These are phyloP conservation scores for Ceratocystis colombiana DNA, from an alignment of 2,329 filamentous ascomycete species.

Conservation along the genomic window DNA sequence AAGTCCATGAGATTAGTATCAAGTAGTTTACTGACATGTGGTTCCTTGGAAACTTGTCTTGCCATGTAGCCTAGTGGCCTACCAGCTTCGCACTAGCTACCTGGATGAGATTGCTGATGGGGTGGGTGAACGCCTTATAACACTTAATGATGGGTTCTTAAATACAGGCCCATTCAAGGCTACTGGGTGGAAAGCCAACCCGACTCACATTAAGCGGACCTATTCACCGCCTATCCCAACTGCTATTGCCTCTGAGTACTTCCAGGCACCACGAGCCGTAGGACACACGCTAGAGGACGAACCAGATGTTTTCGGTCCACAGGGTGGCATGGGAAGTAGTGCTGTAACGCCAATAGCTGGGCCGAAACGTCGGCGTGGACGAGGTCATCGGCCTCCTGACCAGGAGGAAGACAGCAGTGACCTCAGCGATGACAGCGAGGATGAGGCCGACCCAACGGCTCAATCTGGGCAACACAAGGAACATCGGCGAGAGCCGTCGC, in stretches of 20 bases:
- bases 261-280: slow-evolving; percentile 56
- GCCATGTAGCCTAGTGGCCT: slow-evolving; percentile 58
- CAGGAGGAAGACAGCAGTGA: slow-evolving; percentile 82
- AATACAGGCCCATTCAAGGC: slow-evolving; percentile 75
- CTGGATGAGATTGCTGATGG: slow-evolving; percentile 72
- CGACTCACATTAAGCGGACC: slow-evolving; percentile 66
- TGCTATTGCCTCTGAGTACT: slow-evolving; percentile 72
- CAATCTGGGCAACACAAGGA: slow-evolving; percentile 38
- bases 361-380: slow-evolving; percentile 53
- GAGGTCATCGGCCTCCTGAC: slow-evolving; percentile 54
- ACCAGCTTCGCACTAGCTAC: slow-evolving; percentile 72
- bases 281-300: slow-evolving; percentile 59
- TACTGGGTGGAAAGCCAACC: slow-evolving; percentile 67
- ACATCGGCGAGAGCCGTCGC: slow-evolving; percentile 55
- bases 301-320: slow-evolving; percentile 61
- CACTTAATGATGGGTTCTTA: slow-evolving; percentile 66
- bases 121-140: slow-evolving; percentile 74
- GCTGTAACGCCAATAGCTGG: slow-evolving; percentile 60
- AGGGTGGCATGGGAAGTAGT: slow-evolving; percentile 56
- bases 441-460: slow-evolving; percentile 57
- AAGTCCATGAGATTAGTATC: background rate
- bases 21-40: background rate
- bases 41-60: background rate
- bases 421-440: slow-evolving; percentile 73
- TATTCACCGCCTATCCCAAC: slow-evolving; percentile 81